Evolutionary conservation across 2,329 filamentous ascomycete genomes (phyloP).

Genomic region (Cercospora sesami): DNA sequence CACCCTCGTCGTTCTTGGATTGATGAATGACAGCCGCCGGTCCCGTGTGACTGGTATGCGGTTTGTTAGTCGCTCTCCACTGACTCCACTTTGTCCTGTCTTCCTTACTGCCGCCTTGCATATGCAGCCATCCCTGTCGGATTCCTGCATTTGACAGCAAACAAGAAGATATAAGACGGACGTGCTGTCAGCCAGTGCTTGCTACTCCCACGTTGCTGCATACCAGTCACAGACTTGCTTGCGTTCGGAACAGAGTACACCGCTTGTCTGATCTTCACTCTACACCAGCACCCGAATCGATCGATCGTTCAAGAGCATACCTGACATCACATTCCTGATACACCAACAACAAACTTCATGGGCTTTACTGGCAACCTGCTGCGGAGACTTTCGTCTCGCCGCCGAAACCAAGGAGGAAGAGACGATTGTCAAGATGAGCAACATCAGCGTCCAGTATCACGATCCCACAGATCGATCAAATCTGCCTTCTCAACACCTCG

Average conservation of each 20-base stretch:
- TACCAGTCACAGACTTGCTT: conserved; percentile 7
- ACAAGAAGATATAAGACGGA: conserved; percentile 16
- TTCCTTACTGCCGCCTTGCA: conserved; percentile 11
- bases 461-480: conserved; percentile 7
- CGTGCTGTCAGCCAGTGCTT: conserved; percentile 18
- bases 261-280: neutral
- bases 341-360: conserved; percentile 13
- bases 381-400: conserved; percentile 16
- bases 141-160: conserved; percentile 21
- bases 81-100: conserved; percentile 1
- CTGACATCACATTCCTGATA: neutral
- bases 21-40: conserved; percentile 8
- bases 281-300: neutral
- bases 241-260: neutral
- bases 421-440: conserved; percentile 13
- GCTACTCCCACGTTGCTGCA: conserved; percentile 8
- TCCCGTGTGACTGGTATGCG: conserved; percentile 15
- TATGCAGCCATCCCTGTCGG: conserved; percentile 20
- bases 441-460: neutral
- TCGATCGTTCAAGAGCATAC: neutral
- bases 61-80: conserved; percentile 8
- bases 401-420: neutral
- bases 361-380: conserved; percentile 14
- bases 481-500: conserved; percentile 10
- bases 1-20: neutral